These are phyloP conservation scores for Gomphus bonarii DNA, from an alignment of 1,284 basidiomycete species.

Conservation along the genomic window DNA sequence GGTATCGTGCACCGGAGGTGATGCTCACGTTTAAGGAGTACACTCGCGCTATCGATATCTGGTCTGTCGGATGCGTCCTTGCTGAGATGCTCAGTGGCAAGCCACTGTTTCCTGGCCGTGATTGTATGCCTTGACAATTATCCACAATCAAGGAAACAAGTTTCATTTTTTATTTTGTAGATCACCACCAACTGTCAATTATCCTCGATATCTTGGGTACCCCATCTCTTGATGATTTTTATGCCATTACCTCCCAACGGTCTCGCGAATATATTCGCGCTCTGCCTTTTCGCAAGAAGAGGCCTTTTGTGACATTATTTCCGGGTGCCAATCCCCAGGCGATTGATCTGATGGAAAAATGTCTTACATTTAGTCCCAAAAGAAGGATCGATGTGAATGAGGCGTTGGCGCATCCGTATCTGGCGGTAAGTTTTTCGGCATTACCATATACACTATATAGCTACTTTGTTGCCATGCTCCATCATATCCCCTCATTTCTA, in stretches of 20 bases:
- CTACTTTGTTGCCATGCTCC: too few relatives aligned
- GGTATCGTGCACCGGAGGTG: constrained; percentile 92
- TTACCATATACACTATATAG: too few relatives aligned
- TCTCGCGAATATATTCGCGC: constrained; percentile 91
- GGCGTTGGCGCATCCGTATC: constrained; percentile 87
- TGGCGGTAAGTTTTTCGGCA: constrained; percentile 44
- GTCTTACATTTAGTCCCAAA: constrained; percentile 87
- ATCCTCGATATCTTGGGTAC: constrained; percentile 85
- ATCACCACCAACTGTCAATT: constrained; percentile 87
- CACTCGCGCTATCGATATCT: constrained; percentile 86
- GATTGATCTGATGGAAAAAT: constrained; percentile 83
- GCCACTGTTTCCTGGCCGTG: constrained; percentile 84
- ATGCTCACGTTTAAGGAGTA: constrained; percentile 96
- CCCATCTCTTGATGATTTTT: constrained; percentile 87
- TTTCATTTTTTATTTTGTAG: constrained; percentile 42
- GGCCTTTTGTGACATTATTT: constrained; percentile 66
- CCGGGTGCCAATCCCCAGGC: constrained; percentile 81
- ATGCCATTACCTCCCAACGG: constrained; percentile 77
- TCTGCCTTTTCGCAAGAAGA: constrained; percentile 83
- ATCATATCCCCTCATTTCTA: constrained; percentile 11
- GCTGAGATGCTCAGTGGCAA: constrained; percentile 91
- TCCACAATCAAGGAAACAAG: constrained; percentile 12
- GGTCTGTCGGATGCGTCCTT: constrained; percentile 84
- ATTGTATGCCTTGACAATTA: constrained; percentile 37
- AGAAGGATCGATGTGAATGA: constrained; percentile 85